These are phyloP conservation scores for Blastobotrys terrestris DNA, from an alignment of 805 yeast genomes.

Conservation along the genomic window DNA sequence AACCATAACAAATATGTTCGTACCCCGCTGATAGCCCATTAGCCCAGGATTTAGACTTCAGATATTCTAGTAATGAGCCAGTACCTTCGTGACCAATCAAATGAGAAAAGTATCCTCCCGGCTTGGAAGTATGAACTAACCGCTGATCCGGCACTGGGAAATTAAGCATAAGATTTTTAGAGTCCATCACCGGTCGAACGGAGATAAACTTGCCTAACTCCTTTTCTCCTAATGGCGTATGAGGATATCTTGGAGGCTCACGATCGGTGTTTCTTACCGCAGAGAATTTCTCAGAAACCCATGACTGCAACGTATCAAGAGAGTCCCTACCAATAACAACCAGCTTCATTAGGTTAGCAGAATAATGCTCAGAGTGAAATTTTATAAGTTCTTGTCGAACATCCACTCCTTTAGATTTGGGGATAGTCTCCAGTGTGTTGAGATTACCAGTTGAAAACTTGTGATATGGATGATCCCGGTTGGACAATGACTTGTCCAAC, in stretches of 20 bases:
- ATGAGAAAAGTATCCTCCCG: constrained; percentile 69
- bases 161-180: constrained; percentile 55
- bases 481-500: constrained; percentile 68
- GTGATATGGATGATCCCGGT: constrained; percentile 72
- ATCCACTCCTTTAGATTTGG: constrained; percentile 54
- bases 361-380: constrained; percentile 66
- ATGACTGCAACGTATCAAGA: constrained; percentile 59
- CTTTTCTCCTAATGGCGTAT: constrained; percentile 42
- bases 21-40: constrained; percentile 71
- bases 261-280: constrained; percentile 49
- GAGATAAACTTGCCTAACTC: constrained; percentile 50
- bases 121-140: constrained; percentile 59
- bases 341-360: constrained; percentile 83
- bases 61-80: constrained; percentile 69
- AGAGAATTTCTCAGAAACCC: constrained; percentile 65
- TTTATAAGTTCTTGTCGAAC: constrained; percentile 76
- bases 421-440: constrained; percentile 63
- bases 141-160: constrained; percentile 75
- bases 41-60: constrained; percentile 75
- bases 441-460: constrained; percentile 89
- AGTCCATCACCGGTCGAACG: constrained; percentile 80
- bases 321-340: constrained; percentile 79
- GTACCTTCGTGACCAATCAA: constrained; percentile 88
- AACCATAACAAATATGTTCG: constrained; percentile 48
- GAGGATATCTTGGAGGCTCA: constrained; percentile 35